phyloP scores from a whole-genome alignment of 345 rosid genomes.

The Linum trigynum region DNA sequence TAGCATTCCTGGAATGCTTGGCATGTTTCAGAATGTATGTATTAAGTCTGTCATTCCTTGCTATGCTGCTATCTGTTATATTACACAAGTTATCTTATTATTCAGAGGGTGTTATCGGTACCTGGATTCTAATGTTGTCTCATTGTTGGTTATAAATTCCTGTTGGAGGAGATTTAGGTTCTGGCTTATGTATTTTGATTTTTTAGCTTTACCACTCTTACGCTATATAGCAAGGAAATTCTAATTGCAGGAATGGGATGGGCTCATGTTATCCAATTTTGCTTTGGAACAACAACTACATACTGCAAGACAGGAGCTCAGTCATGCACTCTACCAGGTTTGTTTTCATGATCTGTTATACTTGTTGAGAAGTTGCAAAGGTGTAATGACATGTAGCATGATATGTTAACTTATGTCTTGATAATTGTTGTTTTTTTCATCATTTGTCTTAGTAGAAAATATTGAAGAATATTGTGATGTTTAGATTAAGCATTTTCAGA shows the following conservation, averaged over 20 bases:
- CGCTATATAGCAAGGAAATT: slow-evolving; percentile 1
- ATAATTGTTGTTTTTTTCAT: not conserved
- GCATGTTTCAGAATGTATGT: slow-evolving; percentile 84
- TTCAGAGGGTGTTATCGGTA: not conserved
- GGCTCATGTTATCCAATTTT: slow-evolving; percentile 87
- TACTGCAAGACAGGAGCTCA: slow-evolving; percentile 92
- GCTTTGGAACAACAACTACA: slow-evolving; percentile 95
- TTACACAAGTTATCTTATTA: not conserved
- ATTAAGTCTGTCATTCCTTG: not conserved
- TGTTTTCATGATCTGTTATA: not conserved
- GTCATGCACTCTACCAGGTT: slow-evolving; percentile 97
- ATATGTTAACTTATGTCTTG: not conserved
- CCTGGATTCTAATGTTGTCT: no score
- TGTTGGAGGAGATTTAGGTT: no score
- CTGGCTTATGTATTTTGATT: no score
- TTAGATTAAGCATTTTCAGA: no score
- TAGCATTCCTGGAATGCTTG: slow-evolving; percentile 96
- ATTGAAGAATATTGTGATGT: no score
- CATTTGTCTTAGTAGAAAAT: no score
- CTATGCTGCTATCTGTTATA: not conserved
- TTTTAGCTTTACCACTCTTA: no score
- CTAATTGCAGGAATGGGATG: slow-evolving; percentile 82
- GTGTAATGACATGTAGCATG: not conserved
- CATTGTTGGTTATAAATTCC: not conserved
- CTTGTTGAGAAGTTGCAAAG: no score